phyloP scores from a whole-genome alignment of 1,284 basidiomycete species.

The Ceratobasidium sp. region DNA sequence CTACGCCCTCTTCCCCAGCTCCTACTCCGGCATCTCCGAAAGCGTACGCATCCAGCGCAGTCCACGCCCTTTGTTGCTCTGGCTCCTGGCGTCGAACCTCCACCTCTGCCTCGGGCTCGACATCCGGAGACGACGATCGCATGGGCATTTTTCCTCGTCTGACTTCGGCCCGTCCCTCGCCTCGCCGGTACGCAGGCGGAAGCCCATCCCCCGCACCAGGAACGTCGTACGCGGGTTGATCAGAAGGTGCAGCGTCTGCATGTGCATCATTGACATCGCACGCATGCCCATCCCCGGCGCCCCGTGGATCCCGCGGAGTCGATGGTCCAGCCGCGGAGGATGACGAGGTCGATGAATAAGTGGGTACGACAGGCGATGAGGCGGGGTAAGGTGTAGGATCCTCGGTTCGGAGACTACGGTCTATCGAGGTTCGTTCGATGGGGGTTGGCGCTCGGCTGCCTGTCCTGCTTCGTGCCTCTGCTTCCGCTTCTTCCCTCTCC shows the following conservation, averaged over 20 bases:
- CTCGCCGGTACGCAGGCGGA: conserved; percentile 24
- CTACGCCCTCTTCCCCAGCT: neutral
- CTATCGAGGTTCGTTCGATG: too few relatives aligned
- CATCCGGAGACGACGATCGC: neutral
- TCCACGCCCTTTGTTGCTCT: neutral
- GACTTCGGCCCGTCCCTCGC: conserved; percentile 18
- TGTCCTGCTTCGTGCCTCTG: too few relatives aligned
- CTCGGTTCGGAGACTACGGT: too few relatives aligned
- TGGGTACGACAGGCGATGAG: conserved; percentile 11
- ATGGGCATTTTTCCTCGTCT: conserved; percentile 25
- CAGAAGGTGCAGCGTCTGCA: conserved; percentile 14
- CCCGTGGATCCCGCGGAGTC: too few relatives aligned
- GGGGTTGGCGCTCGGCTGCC: too few relatives aligned
- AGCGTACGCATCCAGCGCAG: conserved; percentile 10
- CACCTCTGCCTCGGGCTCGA: neutral
- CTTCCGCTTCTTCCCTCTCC: too few relatives aligned
- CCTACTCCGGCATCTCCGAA: neutral
- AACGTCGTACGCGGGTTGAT: conserved; percentile 30
- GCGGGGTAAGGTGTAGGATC: too few relatives aligned
- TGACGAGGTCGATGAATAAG: conserved; percentile 6
- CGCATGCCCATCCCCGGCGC: too few relatives aligned
- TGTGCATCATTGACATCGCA: conserved; percentile 18
- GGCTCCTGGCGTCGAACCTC: neutral
- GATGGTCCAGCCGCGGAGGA: too few relatives aligned
- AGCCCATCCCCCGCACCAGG: conserved; percentile 7